Evolutionary conservation across 495 filamentous ascomycete species (phyloP).

Genomic region (Patellaria atrata): DNA sequence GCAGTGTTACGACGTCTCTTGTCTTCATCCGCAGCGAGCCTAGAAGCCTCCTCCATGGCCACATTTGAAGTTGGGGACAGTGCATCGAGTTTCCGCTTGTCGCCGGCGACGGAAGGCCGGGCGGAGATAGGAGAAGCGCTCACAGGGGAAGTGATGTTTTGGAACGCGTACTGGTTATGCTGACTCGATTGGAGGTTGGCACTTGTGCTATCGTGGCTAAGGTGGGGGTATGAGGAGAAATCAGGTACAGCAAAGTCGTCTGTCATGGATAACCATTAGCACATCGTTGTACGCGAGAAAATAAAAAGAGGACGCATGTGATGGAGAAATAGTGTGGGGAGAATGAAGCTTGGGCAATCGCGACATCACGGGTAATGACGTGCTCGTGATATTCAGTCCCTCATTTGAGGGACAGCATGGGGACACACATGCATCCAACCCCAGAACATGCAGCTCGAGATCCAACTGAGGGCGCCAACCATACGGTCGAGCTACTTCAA

Average conservation of each 20-base stretch:
- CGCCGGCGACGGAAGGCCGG: slow-evolving; percentile 26
- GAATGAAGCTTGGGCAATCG: slow-evolving; percentile 1
- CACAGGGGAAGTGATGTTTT: slow-evolving; percentile 28
- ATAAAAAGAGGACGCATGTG: slow-evolving; percentile 1
- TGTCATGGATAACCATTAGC: too few relatives aligned
- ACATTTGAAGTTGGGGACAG: slow-evolving; percentile 23
- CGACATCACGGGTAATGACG: slow-evolving; percentile 20
- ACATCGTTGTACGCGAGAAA: slow-evolving; percentile 8
- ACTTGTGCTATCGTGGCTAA: slow-evolving; percentile 14
- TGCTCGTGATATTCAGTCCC: slow-evolving; percentile 14
- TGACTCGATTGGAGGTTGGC: slow-evolving; percentile 36
- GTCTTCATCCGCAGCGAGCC: slow-evolving; percentile 84
- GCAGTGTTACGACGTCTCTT: slow-evolving; percentile 94
- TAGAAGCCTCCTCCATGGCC: slow-evolving; percentile 52
- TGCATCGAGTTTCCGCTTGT: slow-evolving; percentile 40
- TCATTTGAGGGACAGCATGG: too few relatives aligned
- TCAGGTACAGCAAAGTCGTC: slow-evolving; percentile 24
- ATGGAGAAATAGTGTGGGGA: background rate
- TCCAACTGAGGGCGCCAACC: too few relatives aligned
- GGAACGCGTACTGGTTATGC: slow-evolving; percentile 25
- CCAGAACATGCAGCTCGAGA: background rate
- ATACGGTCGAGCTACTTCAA: too few relatives aligned
- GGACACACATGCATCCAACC: too few relatives aligned
- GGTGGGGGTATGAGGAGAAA: slow-evolving; percentile 13
- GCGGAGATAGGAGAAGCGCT: slow-evolving; percentile 27